Conservation (phyloP, 2,329 filamentous ascomycete genomes). For the Dactylellina haptotyla region DNA sequence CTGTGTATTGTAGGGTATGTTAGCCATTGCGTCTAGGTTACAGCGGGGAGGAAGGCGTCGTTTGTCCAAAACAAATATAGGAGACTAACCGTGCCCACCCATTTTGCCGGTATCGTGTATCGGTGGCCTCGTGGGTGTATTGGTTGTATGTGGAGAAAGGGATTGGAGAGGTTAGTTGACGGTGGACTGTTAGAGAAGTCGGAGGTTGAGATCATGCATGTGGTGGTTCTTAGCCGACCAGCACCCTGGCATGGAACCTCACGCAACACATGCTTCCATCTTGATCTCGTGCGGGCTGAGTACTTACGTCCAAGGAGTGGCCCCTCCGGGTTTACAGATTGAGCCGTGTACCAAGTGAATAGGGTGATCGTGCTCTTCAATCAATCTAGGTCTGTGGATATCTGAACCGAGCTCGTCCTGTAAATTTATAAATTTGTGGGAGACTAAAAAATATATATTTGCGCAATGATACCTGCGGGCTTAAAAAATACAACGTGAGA, state of each 20-base stretch:
- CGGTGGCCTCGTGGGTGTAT: conserved; percentile 13
- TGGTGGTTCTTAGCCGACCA: background rate
- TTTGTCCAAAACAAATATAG: background rate
- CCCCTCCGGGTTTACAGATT: too few relatives aligned
- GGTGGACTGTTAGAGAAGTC: conserved; percentile 11
- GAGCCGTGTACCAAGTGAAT: too few relatives aligned
- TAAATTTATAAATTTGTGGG: too few relatives aligned
- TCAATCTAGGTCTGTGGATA: too few relatives aligned
- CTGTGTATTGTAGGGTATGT: conserved; percentile 3
- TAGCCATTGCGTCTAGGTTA: conserved; percentile 10
- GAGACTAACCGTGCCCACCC: conserved; percentile 22
- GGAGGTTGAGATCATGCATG: conserved; percentile 44
- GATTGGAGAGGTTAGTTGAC: background rate
- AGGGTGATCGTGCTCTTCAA: too few relatives aligned
- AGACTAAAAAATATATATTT: too few relatives aligned
- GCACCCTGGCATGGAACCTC: conserved; percentile 2
- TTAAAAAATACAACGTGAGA: too few relatives aligned
- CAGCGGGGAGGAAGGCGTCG: background rate
- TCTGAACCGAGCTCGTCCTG: too few relatives aligned
- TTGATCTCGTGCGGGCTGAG: too few relatives aligned
- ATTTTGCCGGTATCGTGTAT: conserved; percentile 33
- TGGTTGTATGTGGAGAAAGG: background rate
- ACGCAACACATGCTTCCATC: conserved; percentile 29
- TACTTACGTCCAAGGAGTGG: too few relatives aligned
- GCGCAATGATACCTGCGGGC: too few relatives aligned